These are phyloP conservation scores for Boechera stricta DNA, from an alignment of 345 rosid species.

Conservation along the genomic window DNA sequence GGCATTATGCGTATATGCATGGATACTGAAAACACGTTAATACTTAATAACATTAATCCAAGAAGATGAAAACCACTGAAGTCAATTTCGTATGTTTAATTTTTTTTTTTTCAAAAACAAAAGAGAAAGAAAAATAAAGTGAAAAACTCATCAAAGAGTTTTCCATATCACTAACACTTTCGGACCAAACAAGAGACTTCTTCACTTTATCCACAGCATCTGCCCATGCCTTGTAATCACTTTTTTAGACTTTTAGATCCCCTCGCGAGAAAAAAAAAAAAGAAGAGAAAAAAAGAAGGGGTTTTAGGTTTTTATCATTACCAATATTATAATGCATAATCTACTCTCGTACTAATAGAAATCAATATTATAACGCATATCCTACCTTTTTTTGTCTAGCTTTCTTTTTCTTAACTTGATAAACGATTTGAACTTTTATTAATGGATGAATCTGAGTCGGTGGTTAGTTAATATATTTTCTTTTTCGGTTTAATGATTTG, in stretches of 20 bases:
- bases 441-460: background rate
- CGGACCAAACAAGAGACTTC: conserved; percentile 44
- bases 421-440: background rate
- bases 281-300: background rate
- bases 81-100: background rate
- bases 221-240: conserved; percentile 48
- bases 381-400: background rate
- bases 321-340: background rate
- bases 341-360: background rate
- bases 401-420: background rate
- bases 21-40: background rate
- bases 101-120: background rate
- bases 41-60: background rate
- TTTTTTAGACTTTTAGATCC: conserved; percentile 37
- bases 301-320: background rate
- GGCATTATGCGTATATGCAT: conserved; percentile 24
- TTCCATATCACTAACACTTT: conserved; percentile 38
- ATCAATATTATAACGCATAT: background rate
- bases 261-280: background rate
- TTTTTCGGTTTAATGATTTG: background rate
- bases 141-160: conserved; percentile 39
- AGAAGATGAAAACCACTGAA: background rate
- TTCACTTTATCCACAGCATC: conserved; percentile 41
- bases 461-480: background rate
- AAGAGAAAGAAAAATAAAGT: background rate